Evolutionary conservation across 306 rosid genomes (phyloP), one percentile per base, ranked within the genome.

Genomic region (Prunus mira): DNA sequence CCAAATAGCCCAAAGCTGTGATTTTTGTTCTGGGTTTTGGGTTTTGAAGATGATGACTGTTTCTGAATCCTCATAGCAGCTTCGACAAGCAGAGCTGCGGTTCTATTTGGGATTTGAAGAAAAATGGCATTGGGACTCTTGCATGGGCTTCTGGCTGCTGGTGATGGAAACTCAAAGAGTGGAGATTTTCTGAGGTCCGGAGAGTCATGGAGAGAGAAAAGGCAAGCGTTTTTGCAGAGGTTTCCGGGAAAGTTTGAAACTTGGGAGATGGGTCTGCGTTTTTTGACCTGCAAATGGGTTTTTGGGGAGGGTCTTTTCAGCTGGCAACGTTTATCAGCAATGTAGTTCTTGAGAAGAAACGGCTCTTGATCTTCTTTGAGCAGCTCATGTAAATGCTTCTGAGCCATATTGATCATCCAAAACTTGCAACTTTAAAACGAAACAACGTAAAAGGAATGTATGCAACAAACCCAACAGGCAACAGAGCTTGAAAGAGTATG

Each of bases 11-110:
- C 90, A 34, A 89, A 81, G 6, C 87, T 76, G 25, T 76, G 71
- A 55, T 65, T 87, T 32, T 62, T 84, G 22, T 22, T 72, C 24
- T 75, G 88, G 74, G 79, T 34, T 81, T 82, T 86, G 24, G 83
- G 28, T 76, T 83, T 89, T 0, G 86, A 19, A 32, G 82, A 19
- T 0, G 85, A 78, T 6, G 89, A 74, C 56, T 91, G 87, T 66
- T 89, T 90, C 71, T 92, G 97, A 77, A 92, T 92, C 82, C 88
- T 84, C 41, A 89, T 70, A 18, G 99, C 91, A 4, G 99, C 97
- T 73, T 96, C 97, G 1, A 92, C 91, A 41, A 96, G 96, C 45
- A 92, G 68, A 32, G 93, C 76, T 0, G 99, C 93, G 0, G 97
- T 96, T 82, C 83, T 76, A 0, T 96, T 80, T 0, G 98, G 98